A percentile compares a stretch with the other conserved stretches of the same genome.
These are phyloP conservation scores for Penicillium crystallinum DNA, from an alignment of 495 filamentous ascomycete genomes.

Conservation along the genomic window DNA sequence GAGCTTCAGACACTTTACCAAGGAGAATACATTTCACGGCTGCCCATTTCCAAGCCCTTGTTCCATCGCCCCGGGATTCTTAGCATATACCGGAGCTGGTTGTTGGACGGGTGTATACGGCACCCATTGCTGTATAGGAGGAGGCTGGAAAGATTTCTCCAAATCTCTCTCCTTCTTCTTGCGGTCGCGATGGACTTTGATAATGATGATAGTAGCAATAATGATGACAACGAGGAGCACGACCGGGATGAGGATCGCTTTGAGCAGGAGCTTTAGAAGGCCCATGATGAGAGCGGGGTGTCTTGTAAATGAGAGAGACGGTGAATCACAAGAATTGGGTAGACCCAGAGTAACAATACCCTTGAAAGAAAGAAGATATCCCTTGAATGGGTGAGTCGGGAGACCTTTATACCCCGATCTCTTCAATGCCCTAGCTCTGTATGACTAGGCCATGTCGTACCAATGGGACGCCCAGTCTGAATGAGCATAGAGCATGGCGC, in stretches of 20 bases:
- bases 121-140: conserved; percentile 11
- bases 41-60: neutral
- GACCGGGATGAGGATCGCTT: conserved; percentile 10
- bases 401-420: neutral
- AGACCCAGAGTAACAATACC: neutral
- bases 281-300: conserved; percentile 1
- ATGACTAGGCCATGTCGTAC: neutral
- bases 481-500: neutral
- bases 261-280: conserved; percentile 6
- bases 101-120: conserved; percentile 4
- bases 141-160: conserved; percentile 2
- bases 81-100: conserved; percentile 1
- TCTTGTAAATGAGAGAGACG: too few relatives aligned
- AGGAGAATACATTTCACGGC: neutral
- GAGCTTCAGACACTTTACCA: neutral
- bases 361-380: neutral
- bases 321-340: too few relatives aligned
- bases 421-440: neutral
- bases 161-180: conserved; percentile 5
- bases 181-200: conserved; percentile 8
- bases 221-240: conserved; percentile 3
- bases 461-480: neutral
- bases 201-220: neutral
- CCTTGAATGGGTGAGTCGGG: neutral
- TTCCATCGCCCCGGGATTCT: conserved; percentile 1